Evolutionary conservation across 192 early-diverging fungal species (phyloP).

Genomic region (Coemansia sp.): DNA sequence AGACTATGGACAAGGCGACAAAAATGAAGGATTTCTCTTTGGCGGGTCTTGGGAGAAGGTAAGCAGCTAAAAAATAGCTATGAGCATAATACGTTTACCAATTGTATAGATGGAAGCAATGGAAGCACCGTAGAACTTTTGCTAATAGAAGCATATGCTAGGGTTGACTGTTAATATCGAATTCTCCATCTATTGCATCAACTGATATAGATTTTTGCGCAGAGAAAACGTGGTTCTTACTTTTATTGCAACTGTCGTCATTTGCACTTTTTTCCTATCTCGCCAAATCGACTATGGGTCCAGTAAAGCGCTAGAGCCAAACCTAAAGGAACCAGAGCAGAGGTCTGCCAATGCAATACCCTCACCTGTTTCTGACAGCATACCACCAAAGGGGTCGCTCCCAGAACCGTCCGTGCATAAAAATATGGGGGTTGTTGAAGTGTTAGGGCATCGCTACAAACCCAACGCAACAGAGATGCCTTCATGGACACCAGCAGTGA

Average conservation of each 20-base stretch:
- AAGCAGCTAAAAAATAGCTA: neutral
- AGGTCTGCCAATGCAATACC: too few species aligned
- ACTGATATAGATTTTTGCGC: constrained; percentile 11
- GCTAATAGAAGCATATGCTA: neutral
- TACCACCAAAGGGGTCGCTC: neutral
- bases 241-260: constrained; percentile 5
- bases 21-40: constrained; percentile 12
- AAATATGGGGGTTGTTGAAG: constrained; percentile 27
- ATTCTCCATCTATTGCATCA: neutral
- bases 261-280: constrained; percentile 12
- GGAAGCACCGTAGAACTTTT: neutral
- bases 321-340: too few species aligned
- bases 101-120: too few species aligned
- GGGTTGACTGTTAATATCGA: neutral
- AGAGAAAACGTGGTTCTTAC: constrained; percentile 12
- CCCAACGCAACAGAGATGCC: constrained; percentile 34
- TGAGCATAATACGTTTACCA: too few species aligned
- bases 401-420: too few species aligned
- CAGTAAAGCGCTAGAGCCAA: too few species aligned
- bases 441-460: constrained; percentile 26
- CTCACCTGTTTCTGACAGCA: neutral
- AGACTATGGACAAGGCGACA: constrained; percentile 15
- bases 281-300: neutral
- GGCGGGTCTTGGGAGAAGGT: constrained; percentile 21
- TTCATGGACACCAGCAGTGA: constrained; percentile 35